These are phyloP conservation scores for Lipomyces yamanashiensis DNA, from an alignment of 805 yeast genomes.

Conservation along the genomic window DNA sequence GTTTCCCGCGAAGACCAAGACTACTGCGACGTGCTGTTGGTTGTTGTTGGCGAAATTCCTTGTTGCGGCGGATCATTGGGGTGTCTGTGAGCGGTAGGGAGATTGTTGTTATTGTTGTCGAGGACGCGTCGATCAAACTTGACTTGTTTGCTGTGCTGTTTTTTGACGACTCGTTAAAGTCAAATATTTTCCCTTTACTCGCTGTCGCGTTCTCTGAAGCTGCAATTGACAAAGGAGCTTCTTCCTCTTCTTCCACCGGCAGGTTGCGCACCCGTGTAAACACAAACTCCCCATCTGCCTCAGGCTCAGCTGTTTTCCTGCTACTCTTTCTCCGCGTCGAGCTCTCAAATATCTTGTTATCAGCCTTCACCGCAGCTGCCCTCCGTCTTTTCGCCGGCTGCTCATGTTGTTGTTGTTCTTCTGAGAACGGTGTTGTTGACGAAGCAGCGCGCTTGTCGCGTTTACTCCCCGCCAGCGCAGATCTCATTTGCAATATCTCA, in stretches of 20 bases:
- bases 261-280: conserved; percentile 41
- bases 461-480: neutral
- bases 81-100: conserved; percentile 48
- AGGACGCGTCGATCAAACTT: neutral
- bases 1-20: conserved; percentile 60
- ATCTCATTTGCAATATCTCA: neutral
- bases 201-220: neutral
- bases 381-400: conserved; percentile 18
- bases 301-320: conserved; percentile 27
- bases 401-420: neutral
- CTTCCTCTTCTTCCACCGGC: conserved; percentile 5
- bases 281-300: conserved; percentile 46
- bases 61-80: conserved; percentile 48
- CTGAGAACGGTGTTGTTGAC: neutral
- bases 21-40: conserved; percentile 40
- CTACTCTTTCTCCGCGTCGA: conserved; percentile 18
- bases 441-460: too few species aligned
- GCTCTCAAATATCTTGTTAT: conserved; percentile 32
- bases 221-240: neutral
- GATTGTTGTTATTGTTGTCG: conserved; percentile 25
- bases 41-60: conserved; percentile 43
- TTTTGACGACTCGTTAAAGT: conserved; percentile 10
- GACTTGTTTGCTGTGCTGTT: neutral
- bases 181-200: conserved; percentile 10
- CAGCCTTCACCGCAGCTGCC: conserved; percentile 37